phyloP scores from a whole-genome alignment of 306 rosid species.

The Pterocarpus santalinus region DNA sequence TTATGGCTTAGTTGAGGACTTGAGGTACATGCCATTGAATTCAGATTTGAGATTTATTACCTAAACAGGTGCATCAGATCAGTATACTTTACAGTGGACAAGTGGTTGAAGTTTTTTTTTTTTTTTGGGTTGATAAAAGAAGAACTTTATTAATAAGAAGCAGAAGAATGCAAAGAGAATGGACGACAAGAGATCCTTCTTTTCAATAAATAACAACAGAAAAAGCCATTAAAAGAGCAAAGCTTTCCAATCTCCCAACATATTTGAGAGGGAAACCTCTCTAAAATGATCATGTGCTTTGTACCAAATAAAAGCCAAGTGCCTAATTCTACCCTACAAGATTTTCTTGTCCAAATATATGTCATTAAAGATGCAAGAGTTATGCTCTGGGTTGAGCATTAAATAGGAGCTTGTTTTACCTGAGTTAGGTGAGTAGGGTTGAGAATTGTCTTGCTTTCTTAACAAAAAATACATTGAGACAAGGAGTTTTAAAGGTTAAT shows the following conservation, averaged over 20 bases:
- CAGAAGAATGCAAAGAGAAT: too few species aligned
- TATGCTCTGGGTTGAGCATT: conserved; percentile 9
- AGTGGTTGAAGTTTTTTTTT: not conserved
- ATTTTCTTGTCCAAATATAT: too few species aligned
- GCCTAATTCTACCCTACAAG: too few species aligned
- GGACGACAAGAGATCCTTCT: too few species aligned
- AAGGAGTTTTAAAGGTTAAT: not conserved
- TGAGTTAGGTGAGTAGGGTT: conserved; percentile 24
- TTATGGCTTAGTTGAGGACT: conserved; percentile 15
- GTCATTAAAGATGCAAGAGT: not conserved
- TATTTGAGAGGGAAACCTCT: too few species aligned
- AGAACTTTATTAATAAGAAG: too few species aligned
- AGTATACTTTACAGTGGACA: not conserved
- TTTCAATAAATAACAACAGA: too few species aligned
- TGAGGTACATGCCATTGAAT: not conserved
- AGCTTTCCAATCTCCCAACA: too few species aligned
- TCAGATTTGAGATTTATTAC: not conserved
- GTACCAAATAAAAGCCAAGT: too few species aligned
- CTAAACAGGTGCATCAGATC: conserved; percentile 5
- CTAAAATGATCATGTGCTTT: too few species aligned
- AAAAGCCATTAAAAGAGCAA: too few species aligned
- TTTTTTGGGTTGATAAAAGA: too few species aligned
- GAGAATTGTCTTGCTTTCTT: conserved; percentile 9
- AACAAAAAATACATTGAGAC: not conserved
- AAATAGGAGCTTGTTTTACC: not conserved